Base-by-base conservation (phyloP, 257 asterid genomes). In the Agastache rugosa region DNA sequence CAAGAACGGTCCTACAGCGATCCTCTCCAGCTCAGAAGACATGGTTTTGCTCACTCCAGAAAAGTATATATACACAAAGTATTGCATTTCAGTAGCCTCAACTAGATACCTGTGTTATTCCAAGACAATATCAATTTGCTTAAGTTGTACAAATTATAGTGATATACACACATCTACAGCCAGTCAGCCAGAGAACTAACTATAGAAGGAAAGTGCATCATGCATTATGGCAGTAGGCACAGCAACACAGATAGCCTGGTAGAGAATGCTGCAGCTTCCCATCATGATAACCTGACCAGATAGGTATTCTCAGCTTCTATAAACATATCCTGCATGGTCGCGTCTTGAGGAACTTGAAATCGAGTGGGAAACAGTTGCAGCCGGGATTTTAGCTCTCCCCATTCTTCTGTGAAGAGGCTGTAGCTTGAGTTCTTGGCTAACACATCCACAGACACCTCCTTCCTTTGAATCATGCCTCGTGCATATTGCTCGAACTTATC, bases 371-470 rank as follows among this genome's bases (percentile, higher is more conserved):
- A 29, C 31, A 67, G 77, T 71, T 85, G 82, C 79, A 82, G 59
- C 73, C 79, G 88, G 19, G 89, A 75, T 56, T 87, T 88, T 8
- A 86, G 79, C 37, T 62, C 88, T 54, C 76, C 70, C 94, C 91
- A 89, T 60, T 87, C 92, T 73, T 88, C 86, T 11, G 45, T 80
- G 76, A 89, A 93, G 88, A 82, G 45, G 75, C 34, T 89, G 84
- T 87, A 93, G 85, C 96, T 93, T 1, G 98, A 93, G 73, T 93
- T 85, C 65, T 79, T 82, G 0, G 93, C 93, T 63, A 93, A 62
- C 29, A 93, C 98, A 80, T 93, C 97, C 14, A 35, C 37, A 7
- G 97, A 93, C 34, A 93, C 93, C 82, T 89, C 98, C 80, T 87
- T 93, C 74, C 84, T 85, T 45, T 84, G 86, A 19, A 93, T 79